Evolutionary conservation across 1,284 basidiomycete species (phyloP).

Genomic region (Neonothopanus nambi): DNA sequence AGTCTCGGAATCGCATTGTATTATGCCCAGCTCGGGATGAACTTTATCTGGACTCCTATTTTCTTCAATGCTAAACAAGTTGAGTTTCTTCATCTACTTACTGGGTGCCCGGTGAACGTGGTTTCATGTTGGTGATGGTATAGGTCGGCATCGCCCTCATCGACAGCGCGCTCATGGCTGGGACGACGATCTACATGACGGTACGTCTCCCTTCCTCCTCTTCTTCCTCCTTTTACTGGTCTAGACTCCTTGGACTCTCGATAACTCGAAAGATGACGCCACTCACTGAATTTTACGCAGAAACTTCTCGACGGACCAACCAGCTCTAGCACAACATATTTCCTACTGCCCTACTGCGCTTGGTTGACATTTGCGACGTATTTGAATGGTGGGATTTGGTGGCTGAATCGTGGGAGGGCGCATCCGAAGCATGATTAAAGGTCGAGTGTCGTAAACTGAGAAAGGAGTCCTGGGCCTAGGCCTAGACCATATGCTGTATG

Average conservation of each 20-base stretch:
- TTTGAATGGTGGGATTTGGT: conserved; percentile 67
- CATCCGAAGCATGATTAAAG: conserved; percentile 4
- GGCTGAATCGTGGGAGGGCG: conserved; percentile 40
- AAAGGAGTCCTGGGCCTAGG: too few relatives aligned
- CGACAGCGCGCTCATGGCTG: conserved; percentile 61
- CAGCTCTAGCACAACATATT: conserved; percentile 51
- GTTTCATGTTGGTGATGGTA: conserved; percentile 4
- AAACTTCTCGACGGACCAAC: conserved; percentile 54
- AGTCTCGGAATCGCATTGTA: conserved; percentile 62
- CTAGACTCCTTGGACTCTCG: too few relatives aligned
- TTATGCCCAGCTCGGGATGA: conserved; percentile 70
- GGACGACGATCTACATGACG: conserved; percentile 64
- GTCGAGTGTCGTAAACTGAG: too few relatives aligned
- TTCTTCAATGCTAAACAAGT: conserved; percentile 65
- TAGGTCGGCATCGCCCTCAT: conserved; percentile 59
- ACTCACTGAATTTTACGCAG: conserved; percentile 26
- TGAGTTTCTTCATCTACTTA: not conserved
- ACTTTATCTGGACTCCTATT: conserved; percentile 70
- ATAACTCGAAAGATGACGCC: not conserved
- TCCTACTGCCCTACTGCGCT: conserved; percentile 62
- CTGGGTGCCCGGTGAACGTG: not conserved
- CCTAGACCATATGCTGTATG: too few relatives aligned
- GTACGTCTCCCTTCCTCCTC: conserved; percentile 35
- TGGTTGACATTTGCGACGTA: conserved; percentile 72
- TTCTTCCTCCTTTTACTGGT: not conserved